Evolutionary conservation across 139 green algal species (phyloP).

Genomic region (Yamagishiella unicocca): DNA sequence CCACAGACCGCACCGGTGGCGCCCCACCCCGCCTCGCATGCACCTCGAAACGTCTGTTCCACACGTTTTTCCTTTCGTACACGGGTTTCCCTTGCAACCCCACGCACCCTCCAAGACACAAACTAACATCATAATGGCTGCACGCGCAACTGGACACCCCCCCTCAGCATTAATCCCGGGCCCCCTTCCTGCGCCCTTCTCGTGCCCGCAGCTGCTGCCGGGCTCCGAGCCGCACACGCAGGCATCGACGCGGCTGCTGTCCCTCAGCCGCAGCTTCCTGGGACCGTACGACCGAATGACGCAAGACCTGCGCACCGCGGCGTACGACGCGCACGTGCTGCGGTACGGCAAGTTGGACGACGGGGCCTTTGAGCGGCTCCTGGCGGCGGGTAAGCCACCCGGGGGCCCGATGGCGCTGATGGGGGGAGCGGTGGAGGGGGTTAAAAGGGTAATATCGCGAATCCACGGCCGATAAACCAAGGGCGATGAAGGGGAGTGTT

Average conservation of each 20-base stretch:
- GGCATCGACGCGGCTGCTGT: neutral
- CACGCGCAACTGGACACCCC: no score
- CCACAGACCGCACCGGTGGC: no score
- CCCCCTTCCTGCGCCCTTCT: neutral
- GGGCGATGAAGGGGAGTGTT: no score
- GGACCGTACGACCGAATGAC: neutral
- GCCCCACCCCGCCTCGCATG: no score
- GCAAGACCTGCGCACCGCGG: neutral
- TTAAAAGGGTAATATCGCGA: no score
- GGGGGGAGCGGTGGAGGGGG: no score
- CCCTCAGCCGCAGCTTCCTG: neutral
- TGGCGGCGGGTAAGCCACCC: slow-evolving; percentile 1
- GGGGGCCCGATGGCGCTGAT: neutral
- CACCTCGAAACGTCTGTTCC: no score
- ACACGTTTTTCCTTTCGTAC: no score
- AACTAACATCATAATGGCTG: no score
- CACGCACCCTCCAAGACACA: no score
- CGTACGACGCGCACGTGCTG: slow-evolving; percentile 8
- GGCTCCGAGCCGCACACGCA: slow-evolving; percentile 20
- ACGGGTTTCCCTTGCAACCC: no score
- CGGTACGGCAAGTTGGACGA: slow-evolving; percentile 23
- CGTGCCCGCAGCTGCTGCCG: slow-evolving; percentile 15
- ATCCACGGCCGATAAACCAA: no score
- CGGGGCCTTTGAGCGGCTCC: neutral
- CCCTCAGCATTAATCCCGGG: neutral